These are phyloP conservation scores for Ceratobasidium theobromae DNA, from an alignment of 1,284 basidiomycete genomes.

Conservation along the genomic window DNA sequence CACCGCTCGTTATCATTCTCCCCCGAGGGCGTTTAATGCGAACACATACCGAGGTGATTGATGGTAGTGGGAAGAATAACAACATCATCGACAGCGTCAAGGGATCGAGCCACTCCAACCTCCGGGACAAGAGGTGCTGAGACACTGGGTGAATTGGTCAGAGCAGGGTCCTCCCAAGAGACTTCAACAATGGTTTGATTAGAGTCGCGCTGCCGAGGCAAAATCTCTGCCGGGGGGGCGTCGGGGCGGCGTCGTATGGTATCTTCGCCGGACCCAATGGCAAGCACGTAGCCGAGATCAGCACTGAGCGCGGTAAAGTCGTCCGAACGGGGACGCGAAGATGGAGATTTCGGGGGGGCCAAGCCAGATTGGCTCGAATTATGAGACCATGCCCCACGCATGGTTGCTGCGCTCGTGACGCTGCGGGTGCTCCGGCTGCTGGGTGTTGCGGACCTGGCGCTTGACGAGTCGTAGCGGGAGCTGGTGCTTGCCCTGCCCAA, in stretches of 20 bases:
- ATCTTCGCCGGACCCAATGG: constrained; percentile 4
- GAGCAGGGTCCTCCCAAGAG: background rate
- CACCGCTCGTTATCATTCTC: too few species aligned
- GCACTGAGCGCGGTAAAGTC: constrained; percentile 1
- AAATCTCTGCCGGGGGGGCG: background rate
- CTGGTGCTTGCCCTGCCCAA: constrained; percentile 10
- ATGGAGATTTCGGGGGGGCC: background rate
- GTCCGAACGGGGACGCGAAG: constrained; percentile 6
- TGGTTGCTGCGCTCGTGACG: constrained; percentile 4
- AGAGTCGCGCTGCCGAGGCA: background rate
- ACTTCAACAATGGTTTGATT: background rate
- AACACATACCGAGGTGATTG: background rate
- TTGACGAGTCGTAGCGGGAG: background rate
- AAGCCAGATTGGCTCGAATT: background rate
- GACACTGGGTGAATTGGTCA: background rate
- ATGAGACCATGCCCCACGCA: background rate
- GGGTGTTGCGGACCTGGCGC: constrained; percentile 6
- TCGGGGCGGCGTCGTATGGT: constrained; percentile 8
- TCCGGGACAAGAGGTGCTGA: background rate
- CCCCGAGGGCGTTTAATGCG: too few species aligned
- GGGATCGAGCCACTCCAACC: background rate
- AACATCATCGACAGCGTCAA: background rate
- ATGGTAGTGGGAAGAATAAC: background rate
- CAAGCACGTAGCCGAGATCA: constrained; percentile 15
- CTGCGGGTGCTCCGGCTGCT: constrained; percentile 15